These are phyloP conservation scores for Candida alai DNA, from an alignment of 805 yeast genomes.

Conservation along the genomic window DNA sequence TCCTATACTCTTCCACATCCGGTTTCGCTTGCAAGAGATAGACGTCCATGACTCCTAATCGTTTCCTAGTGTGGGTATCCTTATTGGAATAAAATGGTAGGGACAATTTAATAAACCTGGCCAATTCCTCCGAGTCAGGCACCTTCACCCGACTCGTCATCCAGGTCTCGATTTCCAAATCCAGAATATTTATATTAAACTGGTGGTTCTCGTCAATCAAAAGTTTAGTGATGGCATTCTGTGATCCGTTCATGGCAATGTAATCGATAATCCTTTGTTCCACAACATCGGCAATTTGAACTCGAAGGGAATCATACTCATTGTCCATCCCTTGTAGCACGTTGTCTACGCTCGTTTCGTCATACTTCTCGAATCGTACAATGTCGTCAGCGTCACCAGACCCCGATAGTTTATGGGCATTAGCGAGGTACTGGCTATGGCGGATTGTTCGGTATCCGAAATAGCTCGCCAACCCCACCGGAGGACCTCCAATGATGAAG, in stretches of 20 bases:
- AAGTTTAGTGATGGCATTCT: constrained; percentile 5
- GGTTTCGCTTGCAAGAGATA: constrained; percentile 21
- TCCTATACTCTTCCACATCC: constrained; percentile 9
- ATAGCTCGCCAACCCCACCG: constrained; percentile 26
- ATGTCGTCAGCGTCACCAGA: constrained; percentile 4
- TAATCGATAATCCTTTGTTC: constrained; percentile 26
- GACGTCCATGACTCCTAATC: constrained; percentile 32
- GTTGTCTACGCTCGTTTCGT: constrained; percentile 27
- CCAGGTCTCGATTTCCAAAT: constrained; percentile 23
- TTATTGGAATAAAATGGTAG: constrained; percentile 26
- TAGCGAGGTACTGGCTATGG: constrained; percentile 8
- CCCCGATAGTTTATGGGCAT: not conserved
- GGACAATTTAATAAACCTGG: constrained; percentile 31
- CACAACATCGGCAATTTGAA: constrained; percentile 23
- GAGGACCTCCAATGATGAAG: constrained; percentile 35
- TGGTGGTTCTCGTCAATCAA: constrained; percentile 33
- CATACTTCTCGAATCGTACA: constrained; percentile 25
- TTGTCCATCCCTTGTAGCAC: constrained; percentile 34
- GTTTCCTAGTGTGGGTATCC: constrained; percentile 14
- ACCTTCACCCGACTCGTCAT: constrained; percentile 15
- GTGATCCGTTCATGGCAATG: constrained; percentile 15
- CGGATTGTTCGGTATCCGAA: constrained; percentile 16
- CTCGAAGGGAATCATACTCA: constrained; percentile 32
- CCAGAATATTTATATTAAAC: constrained; percentile 21
- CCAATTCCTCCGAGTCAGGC: constrained; percentile 7